Evolutionary conservation across 768 basidiomycete species (phyloP).

Genomic region (Podaxis sp.): DNA sequence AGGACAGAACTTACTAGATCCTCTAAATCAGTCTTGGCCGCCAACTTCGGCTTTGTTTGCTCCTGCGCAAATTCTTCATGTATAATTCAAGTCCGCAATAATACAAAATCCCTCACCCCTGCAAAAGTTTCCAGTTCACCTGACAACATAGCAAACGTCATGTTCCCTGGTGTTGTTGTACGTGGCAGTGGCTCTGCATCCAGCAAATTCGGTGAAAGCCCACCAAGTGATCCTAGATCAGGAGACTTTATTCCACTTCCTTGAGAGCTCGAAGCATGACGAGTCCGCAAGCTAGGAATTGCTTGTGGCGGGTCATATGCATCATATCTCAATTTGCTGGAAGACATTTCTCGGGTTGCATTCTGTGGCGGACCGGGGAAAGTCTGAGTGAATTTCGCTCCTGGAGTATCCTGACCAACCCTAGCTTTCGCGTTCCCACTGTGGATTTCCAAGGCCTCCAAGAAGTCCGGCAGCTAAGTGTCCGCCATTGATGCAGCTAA

Average conservation of each 20-base stretch:
- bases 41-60: background rate
- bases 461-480: constrained; percentile 70
- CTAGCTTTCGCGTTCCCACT: constrained; percentile 17
- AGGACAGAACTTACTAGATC: constrained; percentile 20
- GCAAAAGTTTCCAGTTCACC: constrained; percentile 29
- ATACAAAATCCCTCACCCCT: constrained; percentile 12
- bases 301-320: constrained; percentile 67
- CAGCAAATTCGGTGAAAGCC: background rate
- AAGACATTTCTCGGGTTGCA: constrained; percentile 22
- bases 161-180: constrained; percentile 42
- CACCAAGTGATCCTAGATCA: constrained; percentile 23
- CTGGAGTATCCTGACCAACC: constrained; percentile 13
- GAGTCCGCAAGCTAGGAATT: constrained; percentile 40
- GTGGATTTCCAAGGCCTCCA: constrained; percentile 46
- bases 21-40: constrained; percentile 12
- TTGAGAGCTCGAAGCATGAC: constrained; percentile 29
- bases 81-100: background rate
- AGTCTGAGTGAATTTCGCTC: constrained; percentile 16
- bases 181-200: constrained; percentile 22
- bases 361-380: constrained; percentile 7
- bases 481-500: background rate
- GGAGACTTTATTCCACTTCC: constrained; percentile 33
- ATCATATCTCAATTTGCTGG: constrained; percentile 58
- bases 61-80: background rate
- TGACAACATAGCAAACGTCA: constrained; percentile 35